Evolutionary conservation across 2,329 filamentous ascomycete species (phyloP), one percentile per base, ranked within the genome.

Genomic region (Alternaria postmessia): DNA sequence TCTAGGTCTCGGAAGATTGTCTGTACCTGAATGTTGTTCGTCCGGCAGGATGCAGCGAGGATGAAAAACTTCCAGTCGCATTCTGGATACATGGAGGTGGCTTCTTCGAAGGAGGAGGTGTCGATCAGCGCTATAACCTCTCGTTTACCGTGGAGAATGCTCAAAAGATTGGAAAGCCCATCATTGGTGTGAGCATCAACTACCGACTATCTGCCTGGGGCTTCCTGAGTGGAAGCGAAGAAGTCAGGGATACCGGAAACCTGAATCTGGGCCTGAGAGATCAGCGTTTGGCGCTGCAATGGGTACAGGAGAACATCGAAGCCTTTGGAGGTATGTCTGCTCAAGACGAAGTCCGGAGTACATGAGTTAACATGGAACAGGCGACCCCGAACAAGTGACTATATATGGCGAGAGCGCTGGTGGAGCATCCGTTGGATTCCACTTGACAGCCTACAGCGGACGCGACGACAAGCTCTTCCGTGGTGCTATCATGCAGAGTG

Each of bases 141-240:
- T 77, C 73, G 3, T 78, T 79, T 7, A 70, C 86, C n/a, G 82
- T 86, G 1, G 75, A 81, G 59, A 70, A 84, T 16, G 82, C 82
- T 0, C 74, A 77, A 0, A 79, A 81, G 6, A 79, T 80, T n/a
- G 81, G 78, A 0, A 76, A 80, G 38, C 84, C 85, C 0, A 77
- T 86, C 20, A 80, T 87, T 36, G 77, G 66, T 1, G 77, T 81
- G 4, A 77, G 57, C 56, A 73, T 81, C 48, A 80, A 80, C 64
- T 88, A 87, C 75, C 84, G 89, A 12, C 80, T 91, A 39, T 69
- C 68, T 57, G 66, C 71, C 18, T 83, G 92, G 68, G 91, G 91
- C 0, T 93, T 94, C 72, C 75, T 91, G 24, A 83, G 85, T 26
- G 72, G 73, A 41, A 72, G 69, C 20, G 62, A 76, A 44, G 74